Evolutionary conservation across 768 basidiomycete species (phyloP), one percentile per base, ranked within the genome.

Genomic region (Crassisporium funariophilum): DNA sequence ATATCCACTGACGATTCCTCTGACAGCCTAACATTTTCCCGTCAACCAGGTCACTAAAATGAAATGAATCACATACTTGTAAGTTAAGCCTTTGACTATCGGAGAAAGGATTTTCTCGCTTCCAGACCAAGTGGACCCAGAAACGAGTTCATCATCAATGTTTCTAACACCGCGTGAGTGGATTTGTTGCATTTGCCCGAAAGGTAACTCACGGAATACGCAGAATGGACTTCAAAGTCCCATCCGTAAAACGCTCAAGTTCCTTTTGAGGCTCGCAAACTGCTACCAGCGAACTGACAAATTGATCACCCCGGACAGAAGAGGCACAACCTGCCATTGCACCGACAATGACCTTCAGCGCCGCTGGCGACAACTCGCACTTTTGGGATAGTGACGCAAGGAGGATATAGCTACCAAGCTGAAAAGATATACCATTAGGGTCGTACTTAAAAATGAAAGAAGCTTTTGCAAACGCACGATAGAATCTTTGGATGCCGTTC

Each of bases 371-470:
- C 24, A 95, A 57, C 10, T 73, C 70, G 41, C 79, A 79, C 65
- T 83, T 85, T 52, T 82, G 82, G 0, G 88, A 81, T 17, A 95
- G 72, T 0, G 83, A 74, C 1, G 84, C 79, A 0, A 94, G 69
- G 7, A 94, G 73, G 47, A 92, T 76, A 56, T 86, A 88, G 54
- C 79, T 82, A 35, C 83, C 86, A 10, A 94, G 75, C 88, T 88
- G 49, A 23, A 20, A 22, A 31, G 19, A 47, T 15, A 35, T 12
- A 17, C 27, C 15, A 8, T 27, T 47, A 40, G 15, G 29, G 24
- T n/a, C 16, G 16, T 34, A 31, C 34, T n/a, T 31, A 35, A 35
- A 16, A 29, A 9, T 11, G 20, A 31, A 41, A n/a, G n/a, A n/a
- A n/a, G n/a, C n/a, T 5, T 22, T 24, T 5, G 10, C 7, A 40